A percentile compares a stretch with the other conserved stretches of the same genome.
phyloP scores from a whole-genome alignment of 768 basidiomycete genomes.

The Austroboletus festivus region DNA sequence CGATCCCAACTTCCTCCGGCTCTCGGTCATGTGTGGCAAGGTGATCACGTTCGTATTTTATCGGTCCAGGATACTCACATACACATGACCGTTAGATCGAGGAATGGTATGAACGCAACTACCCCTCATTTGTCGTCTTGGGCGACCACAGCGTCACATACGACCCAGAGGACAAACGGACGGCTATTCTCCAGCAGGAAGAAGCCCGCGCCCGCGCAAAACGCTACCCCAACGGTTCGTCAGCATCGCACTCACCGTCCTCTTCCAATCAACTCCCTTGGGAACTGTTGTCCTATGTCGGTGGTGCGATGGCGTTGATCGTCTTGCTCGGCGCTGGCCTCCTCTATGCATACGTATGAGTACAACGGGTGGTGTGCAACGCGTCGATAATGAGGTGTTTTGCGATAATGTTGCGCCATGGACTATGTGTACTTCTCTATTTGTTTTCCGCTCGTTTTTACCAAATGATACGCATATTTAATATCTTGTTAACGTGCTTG shows the following conservation, averaged over 20 bases:
- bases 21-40: constrained; percentile 83
- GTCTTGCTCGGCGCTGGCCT: constrained; percentile 22
- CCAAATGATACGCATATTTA: too few relatives aligned
- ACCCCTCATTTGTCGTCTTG: constrained; percentile 77
- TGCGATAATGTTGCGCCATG: too few relatives aligned
- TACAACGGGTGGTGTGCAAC: constrained; percentile 24
- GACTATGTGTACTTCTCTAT: too few relatives aligned
- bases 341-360: constrained; percentile 24
- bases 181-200: constrained; percentile 44
- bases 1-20: constrained; percentile 83
- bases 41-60: constrained; percentile 37
- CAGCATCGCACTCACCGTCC: constrained; percentile 1
- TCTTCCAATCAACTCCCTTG: constrained; percentile 21
- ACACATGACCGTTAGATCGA: constrained; percentile 60
- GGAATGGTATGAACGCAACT: constrained; percentile 90
- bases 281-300: constrained; percentile 32
- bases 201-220: constrained; percentile 40
- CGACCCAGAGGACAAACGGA: constrained; percentile 55
- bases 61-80: constrained; percentile 1
- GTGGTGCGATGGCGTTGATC: constrained; percentile 26
- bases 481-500: too few relatives aligned
- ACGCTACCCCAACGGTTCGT: constrained; percentile 5
- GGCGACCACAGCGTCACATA: constrained; percentile 31
- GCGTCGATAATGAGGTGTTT: too few relatives aligned
- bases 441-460: too few relatives aligned